Conservation (phyloP, 768 basidiomycete genomes). For the Mycena crocata region DNA sequence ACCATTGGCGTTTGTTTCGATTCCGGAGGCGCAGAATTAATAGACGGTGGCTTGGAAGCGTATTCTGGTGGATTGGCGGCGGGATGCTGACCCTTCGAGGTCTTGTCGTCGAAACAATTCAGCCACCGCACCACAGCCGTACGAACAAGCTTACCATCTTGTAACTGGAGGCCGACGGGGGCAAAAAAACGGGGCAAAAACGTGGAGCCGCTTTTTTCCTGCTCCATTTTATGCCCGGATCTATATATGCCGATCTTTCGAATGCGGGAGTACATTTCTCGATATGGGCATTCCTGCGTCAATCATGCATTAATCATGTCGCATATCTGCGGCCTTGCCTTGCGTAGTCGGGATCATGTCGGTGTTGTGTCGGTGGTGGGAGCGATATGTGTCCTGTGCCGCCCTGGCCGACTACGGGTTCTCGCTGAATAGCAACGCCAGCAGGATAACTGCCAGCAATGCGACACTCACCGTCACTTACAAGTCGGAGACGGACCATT, state of each 20-base stretch:
- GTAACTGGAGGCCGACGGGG: too few species aligned
- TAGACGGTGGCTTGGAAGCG: neutral
- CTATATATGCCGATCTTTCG: constrained; percentile 8
- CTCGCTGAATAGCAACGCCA: neutral
- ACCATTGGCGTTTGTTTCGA: constrained; percentile 2
- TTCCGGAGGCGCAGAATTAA: neutral
- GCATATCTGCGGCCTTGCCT: neutral
- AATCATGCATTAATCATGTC: neutral
- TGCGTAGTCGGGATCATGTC: constrained; percentile 15
- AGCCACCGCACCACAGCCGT: too few species aligned
- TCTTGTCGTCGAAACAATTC: too few species aligned
- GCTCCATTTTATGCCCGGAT: constrained; percentile 14
- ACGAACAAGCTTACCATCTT: neutral
- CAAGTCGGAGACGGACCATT: neutral
- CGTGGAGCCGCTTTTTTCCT: neutral
- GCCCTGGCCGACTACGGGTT: constrained; percentile 3
- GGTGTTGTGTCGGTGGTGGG: constrained; percentile 26
- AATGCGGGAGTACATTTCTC: neutral
- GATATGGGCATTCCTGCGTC: too few species aligned
- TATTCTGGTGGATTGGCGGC: constrained; percentile 15
- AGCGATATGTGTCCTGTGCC: constrained; percentile 1
- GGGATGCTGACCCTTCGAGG: neutral
- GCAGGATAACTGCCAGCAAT: constrained; percentile 3
- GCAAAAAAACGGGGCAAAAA: too few species aligned
- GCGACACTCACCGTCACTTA: neutral